Evolutionary conservation across 129 eudicot species (phyloP).

Genomic region (Pseudognaphalium luteoalbum): DNA sequence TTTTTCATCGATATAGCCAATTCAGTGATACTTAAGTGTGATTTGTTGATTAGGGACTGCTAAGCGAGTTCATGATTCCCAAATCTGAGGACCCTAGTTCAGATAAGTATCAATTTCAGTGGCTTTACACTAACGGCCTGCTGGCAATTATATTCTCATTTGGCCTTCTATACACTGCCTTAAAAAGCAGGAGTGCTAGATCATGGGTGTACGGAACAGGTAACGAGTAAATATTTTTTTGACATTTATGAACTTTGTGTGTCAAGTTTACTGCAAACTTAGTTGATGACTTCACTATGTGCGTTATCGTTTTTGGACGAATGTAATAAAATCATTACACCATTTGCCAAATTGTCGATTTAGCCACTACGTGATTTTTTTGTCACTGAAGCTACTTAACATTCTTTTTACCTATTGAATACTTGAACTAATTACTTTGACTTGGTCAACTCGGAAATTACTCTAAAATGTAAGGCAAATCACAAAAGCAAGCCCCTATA

Average conservation of each 20-base stretch:
- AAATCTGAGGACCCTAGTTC: slow-evolving; percentile 28
- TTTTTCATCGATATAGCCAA: neutral
- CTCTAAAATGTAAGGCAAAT: no score
- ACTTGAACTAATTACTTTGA: no score
- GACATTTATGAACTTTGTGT: neutral
- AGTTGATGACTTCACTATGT: neutral
- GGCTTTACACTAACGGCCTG: slow-evolving; percentile 61
- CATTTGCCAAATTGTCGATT: no score
- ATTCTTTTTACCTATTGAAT: no score
- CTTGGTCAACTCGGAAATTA: no score
- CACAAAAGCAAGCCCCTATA: no score
- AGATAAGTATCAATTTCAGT: slow-evolving; percentile 40
- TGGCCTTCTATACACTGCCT: slow-evolving; percentile 54
- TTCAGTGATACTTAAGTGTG: neutral
- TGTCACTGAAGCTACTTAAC: neutral
- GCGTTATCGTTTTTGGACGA: slow-evolving; percentile 1
- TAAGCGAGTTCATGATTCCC: slow-evolving; percentile 54
- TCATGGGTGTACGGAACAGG: slow-evolving; percentile 58
- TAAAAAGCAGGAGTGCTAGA: slow-evolving; percentile 60
- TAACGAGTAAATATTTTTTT: neutral
- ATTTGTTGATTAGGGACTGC: slow-evolving; percentile 38
- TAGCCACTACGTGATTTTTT: neutral
- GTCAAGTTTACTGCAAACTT: slow-evolving; percentile 11
- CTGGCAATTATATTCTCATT: slow-evolving; percentile 50
- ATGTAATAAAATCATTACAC: neutral